phyloP scores from a whole-genome alignment of 108 stramenopile genomes.

The Pseudonitzschia pungens region DNA sequence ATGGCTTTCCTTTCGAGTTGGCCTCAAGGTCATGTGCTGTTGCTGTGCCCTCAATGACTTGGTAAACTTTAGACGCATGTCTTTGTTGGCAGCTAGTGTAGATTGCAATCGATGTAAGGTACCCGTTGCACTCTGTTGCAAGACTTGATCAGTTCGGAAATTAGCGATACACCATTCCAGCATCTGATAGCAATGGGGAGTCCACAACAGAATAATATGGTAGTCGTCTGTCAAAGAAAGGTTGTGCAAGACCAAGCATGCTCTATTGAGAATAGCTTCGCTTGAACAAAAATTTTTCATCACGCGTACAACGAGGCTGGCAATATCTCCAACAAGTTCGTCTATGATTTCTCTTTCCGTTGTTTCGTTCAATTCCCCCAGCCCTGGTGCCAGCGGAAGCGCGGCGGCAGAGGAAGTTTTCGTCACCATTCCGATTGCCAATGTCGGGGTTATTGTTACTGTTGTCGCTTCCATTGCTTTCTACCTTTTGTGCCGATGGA shows the following conservation, averaged over 20 bases:
- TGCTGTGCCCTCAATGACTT: constrained; percentile 45
- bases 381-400: constrained; percentile 3
- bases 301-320: constrained; percentile 73
- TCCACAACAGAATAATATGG: constrained; percentile 75
- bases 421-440: neutral
- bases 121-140: constrained; percentile 83
- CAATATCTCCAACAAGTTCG: constrained; percentile 65
- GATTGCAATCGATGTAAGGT: constrained; percentile 77
- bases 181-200: constrained; percentile 84
- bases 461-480: neutral
- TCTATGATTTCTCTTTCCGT: constrained; percentile 62
- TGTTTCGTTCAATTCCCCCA: constrained; percentile 18
- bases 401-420: neutral
- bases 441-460: neutral
- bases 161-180: constrained; percentile 85
- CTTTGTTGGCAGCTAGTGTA: constrained; percentile 28
- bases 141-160: constrained; percentile 78
- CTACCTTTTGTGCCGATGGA: constrained; percentile 20
- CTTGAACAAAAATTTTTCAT: constrained; percentile 91
- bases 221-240: constrained; percentile 79
- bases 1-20: constrained; percentile 35
- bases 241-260: constrained; percentile 92
- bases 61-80: constrained; percentile 39
- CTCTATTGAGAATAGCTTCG: constrained; percentile 87
- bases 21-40: constrained; percentile 29